Base-by-base conservation (phyloP, 1,139 yeast genomes). In the Scheffersomyces parashehatae region DNA sequence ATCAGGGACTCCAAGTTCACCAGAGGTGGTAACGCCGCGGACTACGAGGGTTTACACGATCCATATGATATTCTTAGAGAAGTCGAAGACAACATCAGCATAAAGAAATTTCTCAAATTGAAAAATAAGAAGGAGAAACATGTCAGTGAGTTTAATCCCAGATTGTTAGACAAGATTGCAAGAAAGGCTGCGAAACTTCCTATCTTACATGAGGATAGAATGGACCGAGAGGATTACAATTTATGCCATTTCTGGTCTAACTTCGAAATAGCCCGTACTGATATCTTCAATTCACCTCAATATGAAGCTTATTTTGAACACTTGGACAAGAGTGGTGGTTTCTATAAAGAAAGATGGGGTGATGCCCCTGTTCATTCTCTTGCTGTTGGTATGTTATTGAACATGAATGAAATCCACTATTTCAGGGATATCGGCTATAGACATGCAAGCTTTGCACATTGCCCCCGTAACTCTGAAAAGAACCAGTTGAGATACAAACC, bases 171-270 rank as follows among this genome's bases (percentile, higher is more conserved):
- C 7, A 52, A 54, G 36, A 43, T 76, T 3, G 57, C 73, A 24
- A 54, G 53, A 14, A 55, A 55, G 29, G 50, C 67, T 0, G 46
- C 41, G 3, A 51, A 57, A 5, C 68, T 68, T 24, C 79, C 79
- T 0, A 41, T 45, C 2, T 50, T 76, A 5, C 67, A 68, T 50
- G 76, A 70, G 43, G 88, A 84, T 55, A 65, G 78, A 46, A 71
- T 83, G 58, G 81, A 83, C 44, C 75, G 80, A 20, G 85, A 85
- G 55, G 85, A 82, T 48, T 89, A 83, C 64, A 88, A 85, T 59
- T 58, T 85, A 57, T 86, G 95, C 55, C 97, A 90, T 65, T 90
- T 89, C 66, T 90, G 97, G 97, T 83, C 95, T 33, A 90, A 90
- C 67, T 90, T 90, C 59, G 97, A 90, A 62, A 90, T 90, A 54